A percentile compares a stretch with the other conserved stretches of the same genome.
Evolutionary conservation across 2,329 filamentous ascomycete species (phyloP).

Genomic region (Fusarium gaditjirri): DNA sequence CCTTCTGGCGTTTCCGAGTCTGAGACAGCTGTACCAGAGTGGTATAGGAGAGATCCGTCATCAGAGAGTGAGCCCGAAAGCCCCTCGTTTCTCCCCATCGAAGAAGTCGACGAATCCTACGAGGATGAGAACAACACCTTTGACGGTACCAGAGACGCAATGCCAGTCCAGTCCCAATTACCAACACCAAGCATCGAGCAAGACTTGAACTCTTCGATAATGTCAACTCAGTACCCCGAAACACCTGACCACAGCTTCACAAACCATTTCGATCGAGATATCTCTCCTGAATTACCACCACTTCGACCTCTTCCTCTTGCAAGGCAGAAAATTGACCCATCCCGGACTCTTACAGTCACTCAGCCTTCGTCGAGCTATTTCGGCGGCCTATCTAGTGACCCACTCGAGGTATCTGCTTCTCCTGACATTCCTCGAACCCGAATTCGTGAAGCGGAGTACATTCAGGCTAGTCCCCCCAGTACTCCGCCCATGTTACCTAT

Average conservation of each 20-base stretch:
- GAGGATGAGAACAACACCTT: slow-evolving; percentile 15
- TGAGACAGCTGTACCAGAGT: slow-evolving; percentile 37
- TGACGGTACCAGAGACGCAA: slow-evolving; percentile 31
- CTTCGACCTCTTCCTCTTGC: slow-evolving; percentile 43
- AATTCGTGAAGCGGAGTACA: slow-evolving; percentile 48
- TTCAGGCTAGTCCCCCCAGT: slow-evolving; percentile 59
- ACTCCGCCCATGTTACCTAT: slow-evolving; percentile 54
- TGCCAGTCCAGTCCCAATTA: slow-evolving; percentile 14
- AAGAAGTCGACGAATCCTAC: slow-evolving; percentile 31
- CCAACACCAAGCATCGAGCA: slow-evolving; percentile 32
- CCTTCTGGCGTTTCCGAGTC: slow-evolving; percentile 40
- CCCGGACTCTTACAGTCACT: slow-evolving; percentile 53
- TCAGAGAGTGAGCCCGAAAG: slow-evolving; percentile 27
- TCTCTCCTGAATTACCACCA: slow-evolving; percentile 51
- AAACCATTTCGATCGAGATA: slow-evolving; percentile 41
- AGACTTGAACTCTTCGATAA: slow-evolving; percentile 9
- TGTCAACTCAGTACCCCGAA: slow-evolving; percentile 25
- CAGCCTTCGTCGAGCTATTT: slow-evolving; percentile 53
- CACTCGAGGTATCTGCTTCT: slow-evolving; percentile 57
- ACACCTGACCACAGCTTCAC: slow-evolving; percentile 38
- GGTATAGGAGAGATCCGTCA: slow-evolving; percentile 18
- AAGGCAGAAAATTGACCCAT: slow-evolving; percentile 48
- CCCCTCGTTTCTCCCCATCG: slow-evolving; percentile 31
- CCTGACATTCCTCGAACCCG: slow-evolving; percentile 48
- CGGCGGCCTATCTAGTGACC: slow-evolving; percentile 55